Evolutionary conservation across 2,329 filamentous ascomycete species (phyloP), one percentile per base, ranked within the genome.

Genomic region (Penicillium freii): DNA sequence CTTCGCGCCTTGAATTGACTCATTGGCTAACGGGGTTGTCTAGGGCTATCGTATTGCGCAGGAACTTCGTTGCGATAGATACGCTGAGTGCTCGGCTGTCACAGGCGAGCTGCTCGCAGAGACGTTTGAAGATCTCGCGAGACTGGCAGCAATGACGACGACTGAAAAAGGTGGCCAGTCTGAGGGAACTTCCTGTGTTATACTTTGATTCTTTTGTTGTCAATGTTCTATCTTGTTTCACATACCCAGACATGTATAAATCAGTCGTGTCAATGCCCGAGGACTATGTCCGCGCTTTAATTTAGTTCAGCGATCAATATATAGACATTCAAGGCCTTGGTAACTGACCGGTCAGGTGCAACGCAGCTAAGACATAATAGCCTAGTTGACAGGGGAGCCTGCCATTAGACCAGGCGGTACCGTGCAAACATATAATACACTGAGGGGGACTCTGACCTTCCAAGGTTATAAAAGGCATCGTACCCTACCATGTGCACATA

Each of bases 71-170:
- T 84, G 81, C 68, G 84, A 87, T 74, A 75, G 78, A 36, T 87
- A 87, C 70, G 84, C 83, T 4, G 84, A 87, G 66, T 87, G 84
- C 62, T 85, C 82, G 59, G 84, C 84, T 40, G 38, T 82, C 39
- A 87, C 84, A 6, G 84, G 84, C 3, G 82, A 86, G 71, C 71
- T 87, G 39, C 81, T 85, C 62, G 74, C 75, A 33, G 80, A 87
- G 69, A 82, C 84, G 0, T 78, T 87, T 57, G 84, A 87, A 65
- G 84, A 87, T 68, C 76, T 87, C 21, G 82, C 83, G 10, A 79
- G 73, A 66, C 80, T 82, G 31, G 81, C 82, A 4, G 84, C 80
- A n/a, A 81, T 78, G 75, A 84, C 82, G 3, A 85, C 80, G 7
- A 85, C 82, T 1, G 77, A 78, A 19, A 73, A 74, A 21, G 83